These are phyloP conservation scores for Vitrella brassicaformis DNA, from an alignment of 73 alveolate species.

Conservation along the genomic window DNA sequence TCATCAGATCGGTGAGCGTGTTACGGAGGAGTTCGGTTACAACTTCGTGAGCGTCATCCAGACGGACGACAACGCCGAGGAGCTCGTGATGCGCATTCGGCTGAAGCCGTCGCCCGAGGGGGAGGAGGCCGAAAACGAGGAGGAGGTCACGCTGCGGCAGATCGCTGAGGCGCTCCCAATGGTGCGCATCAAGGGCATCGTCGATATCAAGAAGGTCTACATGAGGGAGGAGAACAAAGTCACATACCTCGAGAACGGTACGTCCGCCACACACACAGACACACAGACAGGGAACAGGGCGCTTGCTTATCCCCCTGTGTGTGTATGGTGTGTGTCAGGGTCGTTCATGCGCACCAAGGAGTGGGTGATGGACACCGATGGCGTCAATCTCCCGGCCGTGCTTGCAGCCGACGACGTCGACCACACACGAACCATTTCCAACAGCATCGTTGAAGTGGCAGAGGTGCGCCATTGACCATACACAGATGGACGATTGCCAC, in stretches of 20 bases:
- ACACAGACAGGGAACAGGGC: background rate
- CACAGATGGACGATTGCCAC: background rate
- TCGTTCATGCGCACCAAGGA: slow-evolving; percentile 45
- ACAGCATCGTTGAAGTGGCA: slow-evolving; percentile 66
- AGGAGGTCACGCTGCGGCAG: slow-evolving; percentile 45
- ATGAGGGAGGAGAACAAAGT: slow-evolving; percentile 25
- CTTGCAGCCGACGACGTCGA: slow-evolving; percentile 66
- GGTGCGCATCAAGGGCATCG: slow-evolving; percentile 78
- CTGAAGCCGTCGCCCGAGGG: slow-evolving; percentile 25
- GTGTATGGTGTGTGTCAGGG: slow-evolving; percentile 29
- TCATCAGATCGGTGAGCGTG: too few relatives aligned
- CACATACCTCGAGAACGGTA: background rate
- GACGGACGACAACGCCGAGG: slow-evolving; percentile 61
- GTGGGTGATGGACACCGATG: slow-evolving; percentile 95
- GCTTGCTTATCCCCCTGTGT: background rate
- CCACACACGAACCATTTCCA: slow-evolving; percentile 58
- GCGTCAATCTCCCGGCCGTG: slow-evolving; percentile 68
- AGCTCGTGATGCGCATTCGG: slow-evolving; percentile 59
- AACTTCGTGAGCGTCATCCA: too few relatives aligned
- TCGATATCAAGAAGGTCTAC: slow-evolving; percentile 62
- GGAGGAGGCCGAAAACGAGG: slow-evolving; percentile 37
- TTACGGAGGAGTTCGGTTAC: too few relatives aligned
- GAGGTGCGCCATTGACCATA: too few relatives aligned
- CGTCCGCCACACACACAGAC: too few relatives aligned
- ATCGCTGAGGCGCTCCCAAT: slow-evolving; percentile 58